Evolutionary conservation across 441 rosid genomes (phyloP).

Genomic region (Gossypium aridum): DNA sequence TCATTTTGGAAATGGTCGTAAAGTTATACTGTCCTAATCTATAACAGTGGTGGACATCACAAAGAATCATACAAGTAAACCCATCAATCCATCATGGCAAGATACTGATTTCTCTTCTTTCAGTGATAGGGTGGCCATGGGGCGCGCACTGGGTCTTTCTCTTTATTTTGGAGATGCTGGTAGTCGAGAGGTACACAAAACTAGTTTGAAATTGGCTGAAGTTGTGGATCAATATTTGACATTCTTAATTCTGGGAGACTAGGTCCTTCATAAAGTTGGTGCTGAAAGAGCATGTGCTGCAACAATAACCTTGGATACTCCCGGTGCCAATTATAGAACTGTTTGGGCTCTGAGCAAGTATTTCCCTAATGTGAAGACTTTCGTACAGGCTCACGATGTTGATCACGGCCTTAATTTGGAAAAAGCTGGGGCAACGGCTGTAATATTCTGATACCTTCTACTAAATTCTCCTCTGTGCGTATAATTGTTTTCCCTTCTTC

Average conservation of each 20-base stretch:
- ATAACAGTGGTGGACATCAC: not conserved
- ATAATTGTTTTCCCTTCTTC: not conserved
- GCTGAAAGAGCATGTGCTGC: slow-evolving; percentile 97
- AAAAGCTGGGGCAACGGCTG: slow-evolving; percentile 95
- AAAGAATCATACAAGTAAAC: not conserved
- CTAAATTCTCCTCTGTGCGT: not conserved
- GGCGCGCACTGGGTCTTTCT: slow-evolving; percentile 91
- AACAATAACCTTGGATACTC: slow-evolving; percentile 82
- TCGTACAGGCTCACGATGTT: slow-evolving; percentile 96
- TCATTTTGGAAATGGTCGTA: not conserved
- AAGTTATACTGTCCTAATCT: not conserved
- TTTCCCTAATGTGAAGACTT: slow-evolving; percentile 90
- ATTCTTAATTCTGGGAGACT: slow-evolving; percentile 20
- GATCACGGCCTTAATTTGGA: slow-evolving; percentile 95
- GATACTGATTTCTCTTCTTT: slow-evolving; percentile 16
- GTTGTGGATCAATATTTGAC: slow-evolving; percentile 16
- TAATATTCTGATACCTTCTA: slow-evolving; percentile 34
- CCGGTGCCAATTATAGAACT: slow-evolving; percentile 96
- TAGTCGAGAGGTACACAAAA: slow-evolving; percentile 70
- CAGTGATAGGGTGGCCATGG: slow-evolving; percentile 92
- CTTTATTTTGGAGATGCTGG: slow-evolving; percentile 95
- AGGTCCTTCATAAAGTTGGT: slow-evolving; percentile 96
- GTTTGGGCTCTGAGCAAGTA: slow-evolving; percentile 98
- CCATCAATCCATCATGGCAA: not conserved
- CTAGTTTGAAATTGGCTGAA: not conserved